These are phyloP conservation scores for Entomortierella lignicola DNA, from an alignment of 192 early-diverging fungal species.

Conservation along the genomic window DNA sequence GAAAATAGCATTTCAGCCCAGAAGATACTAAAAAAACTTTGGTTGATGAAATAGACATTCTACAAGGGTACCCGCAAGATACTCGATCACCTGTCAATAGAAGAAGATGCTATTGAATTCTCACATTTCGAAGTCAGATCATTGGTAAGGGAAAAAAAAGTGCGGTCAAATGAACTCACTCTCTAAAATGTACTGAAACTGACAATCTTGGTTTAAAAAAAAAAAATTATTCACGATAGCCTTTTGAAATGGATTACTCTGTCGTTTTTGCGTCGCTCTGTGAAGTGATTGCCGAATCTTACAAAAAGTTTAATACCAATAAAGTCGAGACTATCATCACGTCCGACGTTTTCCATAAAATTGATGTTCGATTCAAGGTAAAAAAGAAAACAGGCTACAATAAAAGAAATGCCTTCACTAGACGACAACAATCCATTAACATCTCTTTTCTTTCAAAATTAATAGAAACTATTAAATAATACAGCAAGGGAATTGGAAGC, in stretches of 20 bases:
- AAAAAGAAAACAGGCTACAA: neutral
- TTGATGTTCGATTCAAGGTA: slow-evolving; percentile 41
- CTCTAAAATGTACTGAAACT: too few relatives aligned
- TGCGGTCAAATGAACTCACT: too few relatives aligned
- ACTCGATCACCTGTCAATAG: slow-evolving; percentile 1
- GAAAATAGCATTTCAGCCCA: too few relatives aligned
- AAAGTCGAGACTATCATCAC: slow-evolving; percentile 2
- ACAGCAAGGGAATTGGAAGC: slow-evolving; percentile 19
- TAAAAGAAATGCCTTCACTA: neutral
- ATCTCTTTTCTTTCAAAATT: neutral
- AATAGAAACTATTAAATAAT: slow-evolving; percentile 19
- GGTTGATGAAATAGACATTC: slow-evolving; percentile 10
- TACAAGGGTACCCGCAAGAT: slow-evolving; percentile 2
- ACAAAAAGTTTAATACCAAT: slow-evolving; percentile 35
- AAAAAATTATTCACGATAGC: slow-evolving; percentile 18
- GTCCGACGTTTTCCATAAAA: slow-evolving; percentile 20
- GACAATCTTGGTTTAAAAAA: too few relatives aligned
- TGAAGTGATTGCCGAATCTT: slow-evolving; percentile 25
- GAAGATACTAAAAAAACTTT: too few relatives aligned
- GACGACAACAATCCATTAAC: neutral
- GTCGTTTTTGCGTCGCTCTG: slow-evolving; percentile 30
- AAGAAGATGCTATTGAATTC: slow-evolving; percentile 20
- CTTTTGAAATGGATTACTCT: slow-evolving; percentile 42
- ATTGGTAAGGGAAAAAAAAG: slow-evolving; percentile 2
- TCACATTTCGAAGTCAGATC: slow-evolving; percentile 16